These are phyloP conservation scores for Pichia membranifaciens DNA, from an alignment of 805 yeast species.

Conservation along the genomic window DNA sequence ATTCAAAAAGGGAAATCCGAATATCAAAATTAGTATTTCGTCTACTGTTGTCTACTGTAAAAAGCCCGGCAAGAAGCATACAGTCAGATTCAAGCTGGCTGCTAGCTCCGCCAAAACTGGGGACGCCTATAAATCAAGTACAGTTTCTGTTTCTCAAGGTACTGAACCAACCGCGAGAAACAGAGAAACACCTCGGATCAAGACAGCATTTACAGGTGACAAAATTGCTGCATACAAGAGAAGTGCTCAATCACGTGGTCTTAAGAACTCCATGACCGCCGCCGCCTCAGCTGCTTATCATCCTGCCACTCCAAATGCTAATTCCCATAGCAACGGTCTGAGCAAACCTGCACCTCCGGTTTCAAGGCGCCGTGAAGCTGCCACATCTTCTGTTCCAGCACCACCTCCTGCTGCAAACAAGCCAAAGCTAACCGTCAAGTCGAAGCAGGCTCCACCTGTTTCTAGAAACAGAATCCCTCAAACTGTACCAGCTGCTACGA, in stretches of 20 bases:
- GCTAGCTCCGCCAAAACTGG: conserved; percentile 44
- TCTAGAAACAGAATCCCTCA: conserved; percentile 16
- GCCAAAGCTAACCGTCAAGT: conserved; percentile 11
- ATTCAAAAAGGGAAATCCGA: conserved; percentile 54
- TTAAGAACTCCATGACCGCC: conserved; percentile 26
- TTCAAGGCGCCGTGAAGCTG: conserved; percentile 4
- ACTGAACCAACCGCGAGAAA: conserved; percentile 67
- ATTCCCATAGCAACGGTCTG: conserved; percentile 15
- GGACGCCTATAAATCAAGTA: conserved; percentile 83
- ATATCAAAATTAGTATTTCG: conserved; percentile 59
- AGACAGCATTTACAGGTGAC: conserved; percentile 23
- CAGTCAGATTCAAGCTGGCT: conserved; percentile 63
- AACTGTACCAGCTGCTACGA: conserved; percentile 9
- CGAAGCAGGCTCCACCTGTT: conserved; percentile 21
- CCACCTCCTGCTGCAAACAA: conserved; percentile 11
- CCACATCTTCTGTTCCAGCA: background rate
- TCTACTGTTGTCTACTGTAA: conserved; percentile 76
- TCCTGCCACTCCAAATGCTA: conserved; percentile 14
- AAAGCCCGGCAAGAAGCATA: conserved; percentile 77
- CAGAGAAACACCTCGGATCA: conserved; percentile 69
- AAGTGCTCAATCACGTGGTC: conserved; percentile 12
- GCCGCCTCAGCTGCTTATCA: conserved; percentile 35
- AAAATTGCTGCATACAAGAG: conserved; percentile 25
- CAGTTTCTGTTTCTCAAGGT: conserved; percentile 76
- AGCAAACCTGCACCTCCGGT: conserved; percentile 4